A percentile compares a stretch with the other conserved stretches of the same genome.
These are phyloP conservation scores for Areca catechu DNA, from an alignment of 176 grass and related monocot species.

Conservation along the genomic window DNA sequence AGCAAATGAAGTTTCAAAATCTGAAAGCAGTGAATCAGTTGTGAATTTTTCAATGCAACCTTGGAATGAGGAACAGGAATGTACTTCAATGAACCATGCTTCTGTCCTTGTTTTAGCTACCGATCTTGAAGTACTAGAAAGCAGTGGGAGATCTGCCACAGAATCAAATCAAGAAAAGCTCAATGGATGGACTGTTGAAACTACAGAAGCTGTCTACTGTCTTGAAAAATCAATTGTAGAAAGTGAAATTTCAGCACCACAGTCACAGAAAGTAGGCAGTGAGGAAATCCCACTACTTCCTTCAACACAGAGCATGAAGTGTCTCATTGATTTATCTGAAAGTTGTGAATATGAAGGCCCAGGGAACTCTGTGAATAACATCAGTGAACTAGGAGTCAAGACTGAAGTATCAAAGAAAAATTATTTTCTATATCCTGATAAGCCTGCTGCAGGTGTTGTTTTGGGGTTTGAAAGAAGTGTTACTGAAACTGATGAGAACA, in stretches of 20 bases:
- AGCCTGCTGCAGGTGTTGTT: not conserved
- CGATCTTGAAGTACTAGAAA: too few species aligned
- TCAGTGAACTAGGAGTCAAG: too few species aligned
- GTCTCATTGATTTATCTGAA: too few species aligned
- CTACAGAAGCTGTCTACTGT: not conserved
- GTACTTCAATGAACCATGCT: not conserved
- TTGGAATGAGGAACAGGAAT: not conserved
- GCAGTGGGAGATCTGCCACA: too few species aligned
- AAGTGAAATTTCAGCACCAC: not conserved
- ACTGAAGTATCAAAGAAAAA: too few species aligned
- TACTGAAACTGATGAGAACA: not conserved
- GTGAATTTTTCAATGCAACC: not conserved
- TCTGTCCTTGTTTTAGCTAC: too few species aligned
- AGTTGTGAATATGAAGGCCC: too few species aligned
- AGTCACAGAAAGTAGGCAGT: not conserved
- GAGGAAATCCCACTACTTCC: not conserved
- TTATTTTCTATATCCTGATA: too few species aligned
- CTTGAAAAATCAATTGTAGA: not conserved
- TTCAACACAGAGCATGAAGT: too few species aligned
- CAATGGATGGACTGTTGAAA: not conserved
- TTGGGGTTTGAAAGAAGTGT: not conserved
- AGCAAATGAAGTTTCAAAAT: not conserved
- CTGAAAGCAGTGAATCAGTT: not conserved
- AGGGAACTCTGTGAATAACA: too few species aligned
- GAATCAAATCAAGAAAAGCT: slow-evolving; percentile 1